Conservation (phyloP, 208 protist species). For the Acanthamoeba quina region DNA sequence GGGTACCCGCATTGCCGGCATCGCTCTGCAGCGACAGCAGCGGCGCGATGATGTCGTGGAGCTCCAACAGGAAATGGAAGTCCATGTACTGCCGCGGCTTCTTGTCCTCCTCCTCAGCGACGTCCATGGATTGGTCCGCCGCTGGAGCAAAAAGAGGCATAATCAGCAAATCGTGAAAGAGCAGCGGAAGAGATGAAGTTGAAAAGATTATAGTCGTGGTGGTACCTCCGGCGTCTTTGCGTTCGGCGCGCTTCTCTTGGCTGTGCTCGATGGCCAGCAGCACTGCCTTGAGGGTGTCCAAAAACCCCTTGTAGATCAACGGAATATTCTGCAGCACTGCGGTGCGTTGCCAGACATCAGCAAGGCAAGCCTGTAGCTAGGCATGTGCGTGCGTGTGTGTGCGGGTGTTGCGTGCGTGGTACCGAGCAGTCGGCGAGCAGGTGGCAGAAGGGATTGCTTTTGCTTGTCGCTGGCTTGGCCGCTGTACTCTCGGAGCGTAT, state of each 20-base stretch:
- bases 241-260: slow-evolving; percentile 32
- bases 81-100: slow-evolving; percentile 56
- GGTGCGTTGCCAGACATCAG: no score
- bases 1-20: background rate
- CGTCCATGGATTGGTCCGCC: slow-evolving; percentile 2
- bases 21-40: background rate
- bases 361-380: no score
- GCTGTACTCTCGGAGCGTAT: slow-evolving; percentile 29
- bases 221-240: background rate
- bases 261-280: slow-evolving; percentile 40
- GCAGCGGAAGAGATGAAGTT: no score
- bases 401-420: background rate
- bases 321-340: slow-evolving; percentile 35
- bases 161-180: no score
- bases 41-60: slow-evolving; percentile 24
- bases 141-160: background rate
- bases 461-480: background rate
- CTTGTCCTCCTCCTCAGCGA: slow-evolving; percentile 21
- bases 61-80: slow-evolving; percentile 65
- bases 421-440: slow-evolving; percentile 4
- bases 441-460: background rate
- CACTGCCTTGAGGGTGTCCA: background rate
- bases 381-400: no score
- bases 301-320: slow-evolving; percentile 5
- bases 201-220: background rate